Evolutionary conservation across 1,284 basidiomycete genomes (phyloP), one percentile per base, ranked within the genome.

Genomic region (Sphagnurus paluster): DNA sequence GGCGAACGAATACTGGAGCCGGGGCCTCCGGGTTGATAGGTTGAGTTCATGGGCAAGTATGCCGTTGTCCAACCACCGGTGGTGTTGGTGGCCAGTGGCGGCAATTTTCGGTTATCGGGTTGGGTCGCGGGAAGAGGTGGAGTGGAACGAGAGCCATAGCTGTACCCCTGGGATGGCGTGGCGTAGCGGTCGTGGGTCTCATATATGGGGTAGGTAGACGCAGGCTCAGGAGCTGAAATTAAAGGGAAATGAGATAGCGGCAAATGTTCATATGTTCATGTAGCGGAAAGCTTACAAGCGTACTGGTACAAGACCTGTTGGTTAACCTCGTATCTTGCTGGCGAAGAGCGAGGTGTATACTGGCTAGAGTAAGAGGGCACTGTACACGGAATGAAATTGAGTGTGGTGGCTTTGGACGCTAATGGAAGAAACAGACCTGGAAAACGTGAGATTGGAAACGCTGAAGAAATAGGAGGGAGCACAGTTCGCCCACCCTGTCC

Each of bases 401-500:
- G 77, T 69, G 68, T 58, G 66, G 71, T 70, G 73, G 60, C 65
- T 54, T 59, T 65, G 66, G 67, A 74, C 66, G 73, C 68, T 67
- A 74, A 66, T 66, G 76, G 69, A 69, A 70, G 69, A 73, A 33
- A 86, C 86, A 77, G 79, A 88, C 86, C 86, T 88, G 86, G 78
- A 83, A 83, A 84, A 80, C 76, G 80, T 85, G 82, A 87, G 77
- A 79, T 82, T 82, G 85, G 85, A 82, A 87, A 85, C 59, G 80
- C 79, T 71, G 82, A 76, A 77, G 81, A 79, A 79, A 89, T 75
- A 79, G 87, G 83, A 81, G 87, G 87, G 67, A 89, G 82, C 74
- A 84, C 78, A 75, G 82, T 81, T 79, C 84, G 83, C 85, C 84
- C 85, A 88, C 86, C 86, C 82, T 87, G 84, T 76, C 78, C 82